phyloP scores from a whole-genome alignment of 176 grass and related monocot genomes.

The Pontederia paniculata region DNA sequence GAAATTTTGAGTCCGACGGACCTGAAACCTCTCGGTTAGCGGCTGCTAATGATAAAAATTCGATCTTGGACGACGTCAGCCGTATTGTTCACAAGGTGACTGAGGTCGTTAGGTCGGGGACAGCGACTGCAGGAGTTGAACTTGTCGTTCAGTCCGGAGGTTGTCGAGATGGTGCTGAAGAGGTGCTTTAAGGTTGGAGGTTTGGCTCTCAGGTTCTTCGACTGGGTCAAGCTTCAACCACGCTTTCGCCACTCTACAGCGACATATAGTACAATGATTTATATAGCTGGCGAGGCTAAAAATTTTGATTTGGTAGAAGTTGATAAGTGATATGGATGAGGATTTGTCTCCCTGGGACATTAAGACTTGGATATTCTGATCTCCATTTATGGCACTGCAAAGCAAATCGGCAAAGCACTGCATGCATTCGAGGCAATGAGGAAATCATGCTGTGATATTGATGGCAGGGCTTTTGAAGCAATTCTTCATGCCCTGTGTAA shows the following conservation, averaged over 20 bases:
- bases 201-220: conserved; percentile 47
- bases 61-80: conserved; percentile 18
- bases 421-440: conserved; percentile 43
- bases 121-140: conserved; percentile 31
- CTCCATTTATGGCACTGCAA: conserved; percentile 39
- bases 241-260: conserved; percentile 42
- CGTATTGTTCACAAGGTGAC: conserved; percentile 37
- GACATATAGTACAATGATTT: conserved; percentile 58
- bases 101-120: conserved; percentile 35
- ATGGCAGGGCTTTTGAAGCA: conserved; percentile 29
- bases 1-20: not conserved
- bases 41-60: not conserved
- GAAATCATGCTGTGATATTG: conserved; percentile 38
- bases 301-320: conserved; percentile 31
- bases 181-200: conserved; percentile 56
- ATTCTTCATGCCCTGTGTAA: conserved; percentile 53
- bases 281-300: conserved; percentile 43
- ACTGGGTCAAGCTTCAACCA: conserved; percentile 40
- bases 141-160: conserved; percentile 24
- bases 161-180: conserved; percentile 61
- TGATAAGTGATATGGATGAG: conserved; percentile 52
- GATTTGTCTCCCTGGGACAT: conserved; percentile 40
- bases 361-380: conserved; percentile 66
- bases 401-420: conserved; percentile 40
- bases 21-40: not conserved